Conservation (phyloP, 176 grass and related monocot species). For the Zea luxurians region DNA sequence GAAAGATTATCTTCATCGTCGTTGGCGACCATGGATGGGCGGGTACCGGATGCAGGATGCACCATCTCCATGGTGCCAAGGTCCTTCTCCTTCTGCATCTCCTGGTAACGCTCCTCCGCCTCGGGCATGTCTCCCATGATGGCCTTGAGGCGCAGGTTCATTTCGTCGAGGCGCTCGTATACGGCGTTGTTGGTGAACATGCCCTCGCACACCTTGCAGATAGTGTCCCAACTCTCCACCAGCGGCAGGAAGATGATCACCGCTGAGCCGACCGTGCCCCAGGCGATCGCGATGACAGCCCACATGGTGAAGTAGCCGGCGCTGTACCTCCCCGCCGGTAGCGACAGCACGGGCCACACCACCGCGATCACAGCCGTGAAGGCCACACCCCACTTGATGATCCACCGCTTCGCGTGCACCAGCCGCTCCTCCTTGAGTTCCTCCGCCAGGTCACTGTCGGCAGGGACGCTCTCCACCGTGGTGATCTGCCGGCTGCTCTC, state of each 20-base stretch:
- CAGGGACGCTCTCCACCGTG: slow-evolving; percentile 51
- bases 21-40: neutral
- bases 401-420: slow-evolving; percentile 65
- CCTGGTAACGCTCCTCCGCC: slow-evolving; percentile 40
- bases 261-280: slow-evolving; percentile 57
- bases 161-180: slow-evolving; percentile 52
- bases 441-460: slow-evolving; percentile 24
- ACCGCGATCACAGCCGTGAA: slow-evolving; percentile 62
- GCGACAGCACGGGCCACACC: slow-evolving; percentile 64
- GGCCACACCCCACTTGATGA: slow-evolving; percentile 69
- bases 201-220: slow-evolving; percentile 46
- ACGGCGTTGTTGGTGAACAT: slow-evolving; percentile 68
- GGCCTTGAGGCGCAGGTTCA: slow-evolving; percentile 45
- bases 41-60: neutral
- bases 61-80: neutral
- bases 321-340: slow-evolving; percentile 71
- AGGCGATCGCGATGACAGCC: slow-evolving; percentile 60
- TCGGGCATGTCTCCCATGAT: slow-evolving; percentile 60
- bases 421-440: slow-evolving; percentile 75
- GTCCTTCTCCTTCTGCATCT: slow-evolving; percentile 4
- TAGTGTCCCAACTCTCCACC: slow-evolving; percentile 65
- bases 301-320: slow-evolving; percentile 74
- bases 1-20: neutral
- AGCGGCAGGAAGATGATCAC: slow-evolving; percentile 70
- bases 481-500: slow-evolving; percentile 70